Conservation (phyloP, 1,284 basidiomycete species). For the Mrakiaceae sp. region DNA sequence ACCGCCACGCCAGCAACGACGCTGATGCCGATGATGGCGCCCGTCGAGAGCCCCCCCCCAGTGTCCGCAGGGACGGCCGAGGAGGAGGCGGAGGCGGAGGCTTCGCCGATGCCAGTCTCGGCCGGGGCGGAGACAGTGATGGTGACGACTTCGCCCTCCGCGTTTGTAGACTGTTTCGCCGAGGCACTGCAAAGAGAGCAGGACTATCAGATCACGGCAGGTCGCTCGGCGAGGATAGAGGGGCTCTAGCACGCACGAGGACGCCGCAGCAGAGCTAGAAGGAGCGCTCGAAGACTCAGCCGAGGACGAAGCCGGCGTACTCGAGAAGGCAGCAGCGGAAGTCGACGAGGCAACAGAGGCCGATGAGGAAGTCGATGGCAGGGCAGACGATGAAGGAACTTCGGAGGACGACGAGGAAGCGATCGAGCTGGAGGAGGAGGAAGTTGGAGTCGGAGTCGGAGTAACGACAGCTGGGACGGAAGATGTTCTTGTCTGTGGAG, state of each 20-base stretch:
- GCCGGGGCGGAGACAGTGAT: not conserved
- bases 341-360: not conserved
- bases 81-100: not conserved
- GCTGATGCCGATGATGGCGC: slow-evolving; percentile 16
- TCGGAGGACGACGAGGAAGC: not conserved
- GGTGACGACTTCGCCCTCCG: slow-evolving; percentile 6
- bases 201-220: not conserved
- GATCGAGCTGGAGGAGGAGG: not conserved
- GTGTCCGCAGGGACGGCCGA: not conserved
- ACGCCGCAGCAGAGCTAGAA: not conserved
- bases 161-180: not conserved
- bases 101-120: not conserved
- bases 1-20: slow-evolving; percentile 14
- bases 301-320: not conserved
- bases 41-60: slow-evolving; percentile 6
- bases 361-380: not conserved
- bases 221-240: no score
- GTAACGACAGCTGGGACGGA: no score
- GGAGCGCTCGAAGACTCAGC: not conserved
- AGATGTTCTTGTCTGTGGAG: no score
- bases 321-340: not conserved
- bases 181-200: not conserved
- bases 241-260: not conserved
- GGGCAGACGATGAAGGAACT: not conserved
- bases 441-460: not conserved